These are phyloP conservation scores for Macrophomina pseudophaseolina DNA, from an alignment of 2,329 filamentous ascomycete species.

Conservation along the genomic window DNA sequence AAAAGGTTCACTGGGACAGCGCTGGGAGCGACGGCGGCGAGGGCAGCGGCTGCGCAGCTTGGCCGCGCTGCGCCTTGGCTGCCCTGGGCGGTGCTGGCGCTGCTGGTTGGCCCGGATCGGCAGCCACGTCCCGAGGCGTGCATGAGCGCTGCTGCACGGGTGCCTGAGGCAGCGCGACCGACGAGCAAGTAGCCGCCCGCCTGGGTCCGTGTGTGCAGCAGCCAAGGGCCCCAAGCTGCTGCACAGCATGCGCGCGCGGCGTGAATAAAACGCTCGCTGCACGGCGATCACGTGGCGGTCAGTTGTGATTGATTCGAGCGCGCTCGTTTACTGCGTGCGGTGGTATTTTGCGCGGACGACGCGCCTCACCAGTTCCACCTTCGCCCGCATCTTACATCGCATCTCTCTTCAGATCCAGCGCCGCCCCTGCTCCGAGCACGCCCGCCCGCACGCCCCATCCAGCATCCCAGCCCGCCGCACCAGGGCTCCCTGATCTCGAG, in stretches of 20 bases:
- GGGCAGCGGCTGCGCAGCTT: constrained; percentile 1
- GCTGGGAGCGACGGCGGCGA: background rate
- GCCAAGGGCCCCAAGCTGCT: constrained; percentile 14
- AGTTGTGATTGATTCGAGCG: constrained; percentile 11
- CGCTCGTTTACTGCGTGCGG: constrained; percentile 5
- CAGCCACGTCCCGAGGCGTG: constrained; percentile 21
- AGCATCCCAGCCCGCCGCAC: background rate
- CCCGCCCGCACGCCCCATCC: background rate
- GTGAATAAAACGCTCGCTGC: constrained; percentile 22
- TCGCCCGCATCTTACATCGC: constrained; percentile 19
- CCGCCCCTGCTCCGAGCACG: constrained; percentile 5
- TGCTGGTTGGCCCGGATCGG: constrained; percentile 17
- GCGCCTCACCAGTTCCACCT: constrained; percentile 14
- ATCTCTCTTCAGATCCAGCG: constrained; percentile 21
- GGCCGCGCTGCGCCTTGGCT: background rate
- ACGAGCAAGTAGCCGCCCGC: constrained; percentile 6
- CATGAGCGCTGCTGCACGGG: constrained; percentile 14
- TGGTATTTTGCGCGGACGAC: constrained; percentile 19
- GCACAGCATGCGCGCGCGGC: constrained; percentile 23
- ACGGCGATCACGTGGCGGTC: constrained; percentile 24
- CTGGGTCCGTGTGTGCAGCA: constrained; percentile 20
- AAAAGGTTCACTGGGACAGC: constrained; percentile 7
- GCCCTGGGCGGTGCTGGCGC: background rate
- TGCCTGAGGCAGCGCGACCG: constrained; percentile 10
- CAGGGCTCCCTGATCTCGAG: constrained; percentile 22